Evolutionary conservation across 768 basidiomycete genomes (phyloP).

Genomic region (Paxillus involutus): DNA sequence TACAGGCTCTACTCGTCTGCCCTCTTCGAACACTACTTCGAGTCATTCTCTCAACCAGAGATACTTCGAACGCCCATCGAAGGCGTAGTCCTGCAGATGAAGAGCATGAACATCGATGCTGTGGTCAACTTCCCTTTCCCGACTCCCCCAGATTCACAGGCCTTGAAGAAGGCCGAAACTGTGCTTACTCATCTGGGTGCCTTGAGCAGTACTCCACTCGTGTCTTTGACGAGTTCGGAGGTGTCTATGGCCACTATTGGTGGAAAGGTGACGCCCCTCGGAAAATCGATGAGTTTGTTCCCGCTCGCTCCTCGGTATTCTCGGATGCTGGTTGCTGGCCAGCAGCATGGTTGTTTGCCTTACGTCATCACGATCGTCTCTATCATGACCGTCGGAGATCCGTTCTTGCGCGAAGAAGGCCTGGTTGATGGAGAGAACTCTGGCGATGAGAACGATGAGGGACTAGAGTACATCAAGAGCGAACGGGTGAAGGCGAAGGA

Average conservation of each 20-base stretch:
- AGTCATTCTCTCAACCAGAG: constrained; percentile 84
- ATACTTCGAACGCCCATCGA: constrained; percentile 96
- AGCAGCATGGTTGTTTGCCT: constrained; percentile 87
- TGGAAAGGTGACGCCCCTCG: constrained; percentile 82
- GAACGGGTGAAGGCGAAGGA: constrained; percentile 55
- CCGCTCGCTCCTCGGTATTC: constrained; percentile 93
- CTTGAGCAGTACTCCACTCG: constrained; percentile 41
- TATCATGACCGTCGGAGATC: constrained; percentile 91
- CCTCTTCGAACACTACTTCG: constrained; percentile 90
- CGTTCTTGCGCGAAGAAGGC: constrained; percentile 84
- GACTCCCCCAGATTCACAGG: constrained; percentile 82
- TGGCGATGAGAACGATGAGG: constrained; percentile 38
- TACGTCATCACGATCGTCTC: constrained; percentile 92
- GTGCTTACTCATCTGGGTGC: constrained; percentile 83
- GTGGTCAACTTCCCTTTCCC: constrained; percentile 99
- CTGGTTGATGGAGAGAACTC: constrained; percentile 45
- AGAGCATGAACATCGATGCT: constrained; percentile 96
- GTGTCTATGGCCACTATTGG: constrained; percentile 33
- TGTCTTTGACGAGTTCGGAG: constrained; percentile 16
- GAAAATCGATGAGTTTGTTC: constrained; percentile 91
- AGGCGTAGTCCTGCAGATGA: constrained; percentile 97
- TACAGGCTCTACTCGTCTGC: constrained; percentile 97
- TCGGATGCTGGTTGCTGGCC: constrained; percentile 87
- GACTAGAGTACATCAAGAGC: constrained; percentile 44
- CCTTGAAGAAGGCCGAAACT: constrained; percentile 79